Evolutionary conservation across 2,329 filamentous ascomycete genomes (phyloP).

Genomic region (Penicillium sp.): DNA sequence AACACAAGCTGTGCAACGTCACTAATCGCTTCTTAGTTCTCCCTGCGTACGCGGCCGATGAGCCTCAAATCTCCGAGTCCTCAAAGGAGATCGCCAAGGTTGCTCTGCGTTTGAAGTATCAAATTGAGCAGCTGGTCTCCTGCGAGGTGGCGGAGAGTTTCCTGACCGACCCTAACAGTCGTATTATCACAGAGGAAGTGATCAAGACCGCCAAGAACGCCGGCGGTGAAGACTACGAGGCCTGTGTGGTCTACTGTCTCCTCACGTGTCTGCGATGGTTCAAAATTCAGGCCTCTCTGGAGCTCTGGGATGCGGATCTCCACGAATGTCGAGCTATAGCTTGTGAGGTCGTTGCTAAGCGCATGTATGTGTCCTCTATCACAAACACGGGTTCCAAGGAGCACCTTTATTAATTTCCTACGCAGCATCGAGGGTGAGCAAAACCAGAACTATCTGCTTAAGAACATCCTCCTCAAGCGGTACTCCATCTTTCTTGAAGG

Average conservation of each 20-base stretch:
- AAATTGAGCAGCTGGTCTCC: slow-evolving; percentile 82
- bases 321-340: slow-evolving; percentile 73
- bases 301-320: slow-evolving; percentile 89
- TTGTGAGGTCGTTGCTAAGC: slow-evolving; percentile 89
- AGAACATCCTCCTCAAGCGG: slow-evolving; percentile 76
- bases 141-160: slow-evolving; percentile 77
- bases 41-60: slow-evolving; percentile 38
- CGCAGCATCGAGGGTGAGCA: slow-evolving; percentile 78
- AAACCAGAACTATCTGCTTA: slow-evolving; percentile 70
- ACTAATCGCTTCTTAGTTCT: slow-evolving; percentile 36
- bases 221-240: slow-evolving; percentile 66
- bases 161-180: slow-evolving; percentile 76
- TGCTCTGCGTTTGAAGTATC: slow-evolving; percentile 81
- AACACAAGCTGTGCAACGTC: slow-evolving; percentile 3
- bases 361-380: slow-evolving; percentile 41
- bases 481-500: slow-evolving; percentile 76
- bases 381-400: neutral
- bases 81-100: slow-evolving; percentile 80
- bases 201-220: slow-evolving; percentile 76
- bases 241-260: slow-evolving; percentile 80
- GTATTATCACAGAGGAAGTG: slow-evolving; percentile 75
- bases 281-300: slow-evolving; percentile 67
- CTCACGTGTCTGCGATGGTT: slow-evolving; percentile 74
- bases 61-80: slow-evolving; percentile 60
- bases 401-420: neutral